A percentile compares a stretch with the other conserved stretches of the same genome.
These are phyloP conservation scores for Geotrichum bryndzae DNA, from an alignment of 1,139 yeast genomes.

Conservation along the genomic window DNA sequence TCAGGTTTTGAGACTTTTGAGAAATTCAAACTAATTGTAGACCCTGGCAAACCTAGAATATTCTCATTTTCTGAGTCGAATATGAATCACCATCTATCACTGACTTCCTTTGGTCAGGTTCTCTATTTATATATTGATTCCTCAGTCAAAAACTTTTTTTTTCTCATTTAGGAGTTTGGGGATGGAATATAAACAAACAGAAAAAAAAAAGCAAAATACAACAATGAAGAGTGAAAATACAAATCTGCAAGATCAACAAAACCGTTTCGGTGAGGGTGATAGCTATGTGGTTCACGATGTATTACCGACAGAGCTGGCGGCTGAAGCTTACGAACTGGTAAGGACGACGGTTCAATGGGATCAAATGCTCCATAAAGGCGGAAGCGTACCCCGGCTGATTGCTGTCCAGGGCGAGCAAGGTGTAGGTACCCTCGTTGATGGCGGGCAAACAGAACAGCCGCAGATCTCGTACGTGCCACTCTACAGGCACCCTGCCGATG, in stretches of 20 bases:
- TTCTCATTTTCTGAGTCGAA: too few relatives aligned
- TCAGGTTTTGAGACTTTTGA: too few relatives aligned
- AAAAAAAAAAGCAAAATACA: too few relatives aligned
- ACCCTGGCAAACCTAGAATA: too few relatives aligned
- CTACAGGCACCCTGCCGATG: slow-evolving; percentile 23
- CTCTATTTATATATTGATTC: too few relatives aligned
- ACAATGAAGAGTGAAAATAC: neutral
- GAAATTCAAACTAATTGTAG: too few relatives aligned
- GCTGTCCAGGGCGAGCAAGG: slow-evolving; percentile 19
- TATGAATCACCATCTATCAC: too few relatives aligned
- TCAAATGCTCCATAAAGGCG: slow-evolving; percentile 21
- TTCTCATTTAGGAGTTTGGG: too few relatives aligned
- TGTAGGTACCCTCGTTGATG: neutral
- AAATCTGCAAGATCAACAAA: neutral
- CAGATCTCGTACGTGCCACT: neutral
- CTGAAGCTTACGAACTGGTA: slow-evolving; percentile 2
- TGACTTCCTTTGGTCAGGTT: too few relatives aligned
- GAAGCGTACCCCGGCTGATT: slow-evolving; percentile 22
- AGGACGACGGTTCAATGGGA: slow-evolving; percentile 12
- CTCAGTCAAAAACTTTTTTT: too few relatives aligned
- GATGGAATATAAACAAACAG: too few relatives aligned
- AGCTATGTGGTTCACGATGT: slow-evolving; percentile 7
- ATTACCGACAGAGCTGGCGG: slow-evolving; percentile 7
- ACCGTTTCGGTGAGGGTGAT: slow-evolving; percentile 11
- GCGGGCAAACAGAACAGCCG: neutral